A percentile compares a stretch with the other conserved stretches of the same genome.
Conservation (phyloP, 2,329 filamentous ascomycete species). For the Epichloe hybrida region DNA sequence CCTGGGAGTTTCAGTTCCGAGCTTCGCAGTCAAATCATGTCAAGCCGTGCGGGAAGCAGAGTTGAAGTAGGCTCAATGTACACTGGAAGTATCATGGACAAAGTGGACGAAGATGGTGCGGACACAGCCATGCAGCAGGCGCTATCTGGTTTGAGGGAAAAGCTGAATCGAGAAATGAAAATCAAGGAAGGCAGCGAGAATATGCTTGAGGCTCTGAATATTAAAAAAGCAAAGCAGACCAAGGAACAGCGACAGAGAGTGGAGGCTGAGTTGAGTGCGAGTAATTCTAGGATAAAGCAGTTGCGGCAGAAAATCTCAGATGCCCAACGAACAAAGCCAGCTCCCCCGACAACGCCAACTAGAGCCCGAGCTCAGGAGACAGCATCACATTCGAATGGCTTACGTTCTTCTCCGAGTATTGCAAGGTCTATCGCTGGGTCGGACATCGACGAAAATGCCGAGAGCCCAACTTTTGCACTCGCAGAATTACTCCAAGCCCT, state of each 20-base stretch:
- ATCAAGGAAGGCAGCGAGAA: conserved; percentile 98
- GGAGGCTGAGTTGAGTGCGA: conserved; percentile 80
- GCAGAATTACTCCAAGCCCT: conserved; percentile 82
- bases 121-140: conserved; percentile 53
- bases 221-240: conserved; percentile 90
- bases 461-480: conserved; percentile 85
- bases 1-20: conserved; percentile 86
- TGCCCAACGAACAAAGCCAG: conserved; percentile 36
- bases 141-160: conserved; percentile 63
- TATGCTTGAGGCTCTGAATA: conserved; percentile 84
- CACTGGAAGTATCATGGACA: conserved; percentile 33
- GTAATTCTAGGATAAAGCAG: conserved; percentile 58
- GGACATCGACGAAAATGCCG: conserved; percentile 53
- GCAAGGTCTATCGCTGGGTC: conserved; percentile 44
- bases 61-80: conserved; percentile 22
- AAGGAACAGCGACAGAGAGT: conserved; percentile 70
- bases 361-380: conserved; percentile 35
- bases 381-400: conserved; percentile 28
- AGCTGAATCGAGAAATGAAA: conserved; percentile 89
- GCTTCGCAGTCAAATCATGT: conserved; percentile 54
- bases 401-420: conserved; percentile 45
- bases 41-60: conserved; percentile 22
- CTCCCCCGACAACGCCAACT: conserved; percentile 38
- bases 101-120: conserved; percentile 49
- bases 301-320: conserved; percentile 48